These are phyloP conservation scores for Cladobotryum mycophilum DNA, from an alignment of 2,329 filamentous ascomycete genomes.

Conservation along the genomic window DNA sequence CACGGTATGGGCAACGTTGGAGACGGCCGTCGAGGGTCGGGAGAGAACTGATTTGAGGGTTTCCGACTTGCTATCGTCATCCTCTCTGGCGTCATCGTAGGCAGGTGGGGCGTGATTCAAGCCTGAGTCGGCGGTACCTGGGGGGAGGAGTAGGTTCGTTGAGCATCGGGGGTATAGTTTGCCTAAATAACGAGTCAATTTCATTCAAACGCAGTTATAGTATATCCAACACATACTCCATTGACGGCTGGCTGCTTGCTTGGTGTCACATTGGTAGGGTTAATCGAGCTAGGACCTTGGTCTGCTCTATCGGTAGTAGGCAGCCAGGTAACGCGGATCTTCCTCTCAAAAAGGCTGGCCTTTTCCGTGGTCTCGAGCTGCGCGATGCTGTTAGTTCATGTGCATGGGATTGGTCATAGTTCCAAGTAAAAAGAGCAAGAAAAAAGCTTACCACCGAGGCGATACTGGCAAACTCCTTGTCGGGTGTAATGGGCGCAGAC, in stretches of 20 bases:
- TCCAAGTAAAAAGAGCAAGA: neutral
- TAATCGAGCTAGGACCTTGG: conserved; percentile 16
- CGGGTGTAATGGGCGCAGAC: conserved; percentile 74
- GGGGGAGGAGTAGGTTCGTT: conserved; percentile 40
- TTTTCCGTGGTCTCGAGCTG: conserved; percentile 80
- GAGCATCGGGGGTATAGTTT: conserved; percentile 38
- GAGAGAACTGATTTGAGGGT: conserved; percentile 24
- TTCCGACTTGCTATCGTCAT: conserved; percentile 23
- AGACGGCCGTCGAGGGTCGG: conserved; percentile 41
- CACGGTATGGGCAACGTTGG: conserved; percentile 36
- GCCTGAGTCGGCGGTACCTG: conserved; percentile 26
- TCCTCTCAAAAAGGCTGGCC: conserved; percentile 77
- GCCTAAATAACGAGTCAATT: conserved; percentile 17
- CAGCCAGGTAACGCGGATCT: conserved; percentile 88
- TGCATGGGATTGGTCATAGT: neutral
- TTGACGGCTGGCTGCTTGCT: conserved; percentile 34
- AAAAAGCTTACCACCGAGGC: conserved; percentile 66
- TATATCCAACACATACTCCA: conserved; percentile 29
- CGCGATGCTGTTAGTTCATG: neutral
- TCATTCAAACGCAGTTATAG: neutral
- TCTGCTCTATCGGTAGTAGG: conserved; percentile 47
- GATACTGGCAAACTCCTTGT: conserved; percentile 78
- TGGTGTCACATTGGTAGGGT: conserved; percentile 30
- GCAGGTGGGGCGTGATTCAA: conserved; percentile 25
- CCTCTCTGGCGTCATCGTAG: conserved; percentile 28